A percentile compares a stretch with the other conserved stretches of the same genome.
phyloP scores from a whole-genome alignment of 2,329 filamentous ascomycete genomes.

The Hyphodiscus sp. region DNA sequence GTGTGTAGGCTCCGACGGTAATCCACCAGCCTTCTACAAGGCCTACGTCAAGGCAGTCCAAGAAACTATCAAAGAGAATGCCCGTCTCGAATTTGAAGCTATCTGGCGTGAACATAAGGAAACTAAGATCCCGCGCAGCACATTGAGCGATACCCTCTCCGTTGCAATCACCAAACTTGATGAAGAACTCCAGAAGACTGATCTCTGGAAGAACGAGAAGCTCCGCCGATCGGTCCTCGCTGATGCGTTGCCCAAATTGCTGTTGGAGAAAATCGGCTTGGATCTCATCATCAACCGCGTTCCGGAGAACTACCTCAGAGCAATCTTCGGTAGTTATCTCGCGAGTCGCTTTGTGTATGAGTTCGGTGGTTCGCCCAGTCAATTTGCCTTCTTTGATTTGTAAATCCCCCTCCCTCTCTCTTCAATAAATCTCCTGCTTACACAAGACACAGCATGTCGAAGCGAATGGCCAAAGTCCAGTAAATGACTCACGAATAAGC shows the following conservation, averaged over 20 bases:
- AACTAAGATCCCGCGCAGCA: slow-evolving; percentile 71
- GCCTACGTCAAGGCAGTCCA: slow-evolving; percentile 90
- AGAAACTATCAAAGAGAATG: slow-evolving; percentile 83
- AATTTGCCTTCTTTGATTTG: slow-evolving; percentile 99
- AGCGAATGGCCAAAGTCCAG: slow-evolving; percentile 48
- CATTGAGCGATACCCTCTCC: slow-evolving; percentile 87
- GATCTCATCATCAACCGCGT: slow-evolving; percentile 82
- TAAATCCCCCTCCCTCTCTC: slow-evolving; percentile 48
- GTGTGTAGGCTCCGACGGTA: slow-evolving; percentile 74
- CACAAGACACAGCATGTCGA: slow-evolving; percentile 50
- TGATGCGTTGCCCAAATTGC: slow-evolving; percentile 78
- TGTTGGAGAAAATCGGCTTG: slow-evolving; percentile 85
- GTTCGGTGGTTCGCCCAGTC: slow-evolving; percentile 84
- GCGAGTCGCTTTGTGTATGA: slow-evolving; percentile 95
- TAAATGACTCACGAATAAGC: background rate
- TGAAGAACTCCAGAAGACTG: slow-evolving; percentile 89
- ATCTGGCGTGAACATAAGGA: slow-evolving; percentile 92
- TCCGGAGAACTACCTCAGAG: slow-evolving; percentile 83
- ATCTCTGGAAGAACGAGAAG: slow-evolving; percentile 78
- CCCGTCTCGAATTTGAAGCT: slow-evolving; percentile 89
- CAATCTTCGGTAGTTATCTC: slow-evolving; percentile 94
- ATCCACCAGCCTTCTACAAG: slow-evolving; percentile 84
- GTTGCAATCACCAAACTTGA: slow-evolving; percentile 93
- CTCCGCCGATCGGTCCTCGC: slow-evolving; percentile 72
- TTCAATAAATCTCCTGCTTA: slow-evolving; percentile 17